phyloP scores from a whole-genome alignment of 1,139 yeast genomes.

The Scheffersomyces segobiensis region DNA sequence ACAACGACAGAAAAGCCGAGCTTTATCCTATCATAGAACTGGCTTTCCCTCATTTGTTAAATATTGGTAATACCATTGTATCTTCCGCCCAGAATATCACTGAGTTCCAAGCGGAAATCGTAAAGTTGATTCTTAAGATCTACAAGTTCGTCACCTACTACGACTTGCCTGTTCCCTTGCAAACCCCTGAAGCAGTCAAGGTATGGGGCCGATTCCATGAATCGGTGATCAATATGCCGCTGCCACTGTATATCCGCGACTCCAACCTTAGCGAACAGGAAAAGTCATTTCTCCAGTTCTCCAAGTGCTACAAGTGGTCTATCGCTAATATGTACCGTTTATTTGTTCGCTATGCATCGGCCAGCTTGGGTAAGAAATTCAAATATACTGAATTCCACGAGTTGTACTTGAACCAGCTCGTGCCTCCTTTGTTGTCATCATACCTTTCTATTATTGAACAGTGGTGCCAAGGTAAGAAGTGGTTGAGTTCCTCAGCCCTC shows the following conservation, averaged over 20 bases:
- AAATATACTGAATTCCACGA: conserved; percentile 51
- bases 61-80: conserved; percentile 61
- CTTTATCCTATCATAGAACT: conserved; percentile 62
- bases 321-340: conserved; percentile 75
- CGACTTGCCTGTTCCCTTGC: conserved; percentile 74
- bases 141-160: conserved; percentile 81
- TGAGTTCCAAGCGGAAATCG: conserved; percentile 67
- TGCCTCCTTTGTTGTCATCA: conserved; percentile 71
- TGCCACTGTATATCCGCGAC: conserved; percentile 46
- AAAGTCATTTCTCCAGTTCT: conserved; percentile 36
- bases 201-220: conserved; percentile 83
- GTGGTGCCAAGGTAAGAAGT: conserved; percentile 66
- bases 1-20: conserved; percentile 52
- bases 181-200: conserved; percentile 54
- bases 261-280: conserved; percentile 32
- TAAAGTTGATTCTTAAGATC: conserved; percentile 72
- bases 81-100: conserved; percentile 36
- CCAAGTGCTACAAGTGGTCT: conserved; percentile 89
- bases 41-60: conserved; percentile 70
- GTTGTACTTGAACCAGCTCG: conserved; percentile 53
- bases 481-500: conserved; percentile 70
- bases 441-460: conserved; percentile 66
- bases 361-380: conserved; percentile 47
- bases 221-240: conserved; percentile 58
- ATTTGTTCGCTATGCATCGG: conserved; percentile 72